Conservation (phyloP, 2,329 filamentous ascomycete species). For the Colletotrichum orbiculare region DNA sequence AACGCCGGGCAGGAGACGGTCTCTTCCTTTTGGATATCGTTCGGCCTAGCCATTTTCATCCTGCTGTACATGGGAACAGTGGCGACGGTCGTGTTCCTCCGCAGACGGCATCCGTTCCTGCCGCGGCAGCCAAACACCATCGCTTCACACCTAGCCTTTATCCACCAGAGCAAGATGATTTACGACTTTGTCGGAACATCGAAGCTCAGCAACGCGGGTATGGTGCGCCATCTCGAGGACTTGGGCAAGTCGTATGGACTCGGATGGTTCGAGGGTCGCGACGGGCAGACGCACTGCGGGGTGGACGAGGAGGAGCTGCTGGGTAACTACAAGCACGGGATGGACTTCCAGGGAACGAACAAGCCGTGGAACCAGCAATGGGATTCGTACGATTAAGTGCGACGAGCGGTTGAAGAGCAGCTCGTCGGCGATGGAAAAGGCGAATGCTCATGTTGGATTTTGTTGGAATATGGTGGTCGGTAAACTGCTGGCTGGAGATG, state of each 20-base stretch:
- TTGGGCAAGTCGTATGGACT: constrained; percentile 78
- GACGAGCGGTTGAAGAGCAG: neutral
- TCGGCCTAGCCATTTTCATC: constrained; percentile 70
- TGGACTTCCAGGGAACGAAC: constrained; percentile 59
- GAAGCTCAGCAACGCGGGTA: constrained; percentile 68
- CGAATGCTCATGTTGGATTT: constrained; percentile 1
- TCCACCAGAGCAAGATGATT: constrained; percentile 85
- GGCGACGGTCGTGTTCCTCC: constrained; percentile 68
- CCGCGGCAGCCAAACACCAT: constrained; percentile 85
- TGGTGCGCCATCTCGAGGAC: constrained; percentile 69
- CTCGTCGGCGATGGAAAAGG: neutral
- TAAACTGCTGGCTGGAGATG: too few relatives aligned
- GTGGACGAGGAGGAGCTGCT: constrained; percentile 81
- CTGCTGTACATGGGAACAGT: constrained; percentile 73
- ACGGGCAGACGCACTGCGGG: constrained; percentile 79
- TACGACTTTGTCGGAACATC: constrained; percentile 79
- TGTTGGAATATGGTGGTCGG: too few relatives aligned
- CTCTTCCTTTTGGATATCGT: constrained; percentile 73
- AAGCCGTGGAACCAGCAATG: constrained; percentile 62
- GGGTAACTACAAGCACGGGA: constrained; percentile 73
- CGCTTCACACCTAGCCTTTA: constrained; percentile 78
- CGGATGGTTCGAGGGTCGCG: constrained; percentile 80
- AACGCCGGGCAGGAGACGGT: constrained; percentile 70
- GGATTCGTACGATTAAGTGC: constrained; percentile 43
- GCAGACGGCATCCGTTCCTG: constrained; percentile 76